A percentile compares a stretch with the other conserved stretches of the same genome.
Conservation (phyloP, 805 yeast genomes). For the Jamesozyma hellenica region DNA sequence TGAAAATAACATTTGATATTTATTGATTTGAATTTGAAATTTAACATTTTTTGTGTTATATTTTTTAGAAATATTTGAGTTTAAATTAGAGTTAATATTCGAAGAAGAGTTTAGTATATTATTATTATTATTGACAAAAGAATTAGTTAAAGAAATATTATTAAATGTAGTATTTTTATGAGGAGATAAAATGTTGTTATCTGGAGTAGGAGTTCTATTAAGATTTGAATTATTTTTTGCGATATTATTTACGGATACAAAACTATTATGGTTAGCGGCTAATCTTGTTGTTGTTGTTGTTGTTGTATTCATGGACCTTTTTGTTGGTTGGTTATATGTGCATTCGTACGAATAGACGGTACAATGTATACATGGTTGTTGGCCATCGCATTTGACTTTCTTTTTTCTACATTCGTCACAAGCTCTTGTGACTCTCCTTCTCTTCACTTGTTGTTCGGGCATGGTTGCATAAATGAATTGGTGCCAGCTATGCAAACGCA, state of each 20-base stretch:
- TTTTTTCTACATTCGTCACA: conserved; percentile 50
- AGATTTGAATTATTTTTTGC: not conserved
- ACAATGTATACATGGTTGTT: conserved; percentile 78
- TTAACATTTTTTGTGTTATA: conserved; percentile 9
- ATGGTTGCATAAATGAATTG: too few species aligned
- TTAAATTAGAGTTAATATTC: not conserved
- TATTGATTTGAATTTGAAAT: conserved; percentile 13
- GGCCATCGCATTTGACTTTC: conserved; percentile 77
- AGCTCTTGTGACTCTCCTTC: conserved; percentile 36
- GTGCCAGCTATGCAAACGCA: too few species aligned
- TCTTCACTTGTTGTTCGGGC: conserved; percentile 16
- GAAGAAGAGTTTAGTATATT: not conserved
- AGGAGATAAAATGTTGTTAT: not conserved
- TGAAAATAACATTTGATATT: conserved; percentile 17
- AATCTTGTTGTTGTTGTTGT: not conserved
- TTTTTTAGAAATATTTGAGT: conserved; percentile 4
- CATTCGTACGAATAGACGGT: conserved; percentile 81
- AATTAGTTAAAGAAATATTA: not conserved
- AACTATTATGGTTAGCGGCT: not conserved
- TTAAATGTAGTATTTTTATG: too few species aligned
- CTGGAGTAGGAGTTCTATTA: not conserved
- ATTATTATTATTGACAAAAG: not conserved
- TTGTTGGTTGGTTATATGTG: conserved; percentile 70
- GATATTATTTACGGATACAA: not conserved
- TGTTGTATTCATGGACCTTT: conserved; percentile 8